Base-by-base conservation (phyloP, 2,329 filamentous ascomycete species). In the Alternaria ventricosa region DNA sequence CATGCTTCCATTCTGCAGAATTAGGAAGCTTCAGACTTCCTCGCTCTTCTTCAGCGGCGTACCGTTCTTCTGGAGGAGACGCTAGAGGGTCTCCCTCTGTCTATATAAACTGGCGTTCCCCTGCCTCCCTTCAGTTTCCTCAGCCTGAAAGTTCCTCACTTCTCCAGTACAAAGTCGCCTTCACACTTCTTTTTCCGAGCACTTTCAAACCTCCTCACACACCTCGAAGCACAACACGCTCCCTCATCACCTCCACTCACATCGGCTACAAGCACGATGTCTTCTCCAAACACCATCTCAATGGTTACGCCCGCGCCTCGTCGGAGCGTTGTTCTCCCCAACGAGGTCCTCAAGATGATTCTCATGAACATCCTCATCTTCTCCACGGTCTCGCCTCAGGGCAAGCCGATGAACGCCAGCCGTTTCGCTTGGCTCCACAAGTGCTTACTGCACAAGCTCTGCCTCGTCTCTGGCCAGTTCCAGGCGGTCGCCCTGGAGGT, bases 381-480 rank as follows among this genome's bases (percentile, higher is more conserved):
- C 25, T 50, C 46, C 20, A 9, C 46, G 46, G 46, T 50, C 46
- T 50, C 46, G 10, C 46, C 46, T 50, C 25, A 10, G n/a, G 46
- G n/a, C 46, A 50, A 25, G 18, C 46, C 46, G 6, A 23, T 69
- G 28, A 67, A 66, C 23, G 43, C 12, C 12, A 8, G 25, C 3
- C 46, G 46, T n/a, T 50, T 60, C 46, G 54, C 43, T 4, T 25
- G 45, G 28, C 53, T 68, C 44, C 51, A 51, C 50, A 54, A 54
- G 9, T 47, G 67, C n/a, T 44, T 63, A 27, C 69, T 73, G 62
- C 60, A 70, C 36, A 57, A 57, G 10, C 12, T 55, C 8, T n/a
- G 15, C 20, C 12, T 55, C 33, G 56, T 69, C 30, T 64, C 61
- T 9, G 43, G 25, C 6, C 23, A 50, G 5, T 67, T 70, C 36